Base-by-base conservation (phyloP, 2,329 filamentous ascomycete genomes). In the Pseudogymnoascus sp. region DNA sequence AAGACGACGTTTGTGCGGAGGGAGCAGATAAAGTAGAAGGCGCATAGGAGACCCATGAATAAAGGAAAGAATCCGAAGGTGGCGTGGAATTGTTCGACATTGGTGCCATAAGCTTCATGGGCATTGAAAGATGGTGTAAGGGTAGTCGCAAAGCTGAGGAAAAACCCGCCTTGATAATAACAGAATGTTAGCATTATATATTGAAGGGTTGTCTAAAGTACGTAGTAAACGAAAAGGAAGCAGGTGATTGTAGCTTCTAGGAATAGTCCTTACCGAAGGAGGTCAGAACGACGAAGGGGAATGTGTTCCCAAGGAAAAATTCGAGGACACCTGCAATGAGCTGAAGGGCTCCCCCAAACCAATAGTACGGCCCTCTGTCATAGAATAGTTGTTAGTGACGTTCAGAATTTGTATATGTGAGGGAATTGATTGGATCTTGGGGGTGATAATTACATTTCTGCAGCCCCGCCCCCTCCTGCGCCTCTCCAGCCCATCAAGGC, bases 1-100 rank as follows among this genome's bases (percentile, higher is more conserved):
- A 91, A 90, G 72, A 85, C 80, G 9, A 90, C 63, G 72, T 92
- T 92, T 31, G 88, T 91, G 59, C 89, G 84, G 17, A 91, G 76
- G 0, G 88, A 82, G 75, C 86, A 88, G 71, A 91, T 77, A 60
- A 90, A 75, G 77, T 84, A 91, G 68, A 91, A 72, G 65, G 89
- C 74, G 72, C 82, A 85, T 29, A 90, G 75, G n/a, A 90, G 65
- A 2, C 77, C 84, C 87, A 90, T 89, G 66, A 82, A 82, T 63
- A 90, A 72, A 59, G 85, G 79, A 76, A 87, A 84, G 77, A 88
- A 90, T 26, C 75, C 82, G 60, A 38, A 11, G 31, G 61, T n/a
- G 61, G 40, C 13, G 56, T 60, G 13, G 67, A 42, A 42, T 42
- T 42, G 68, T 10, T 71, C 72, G 46, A 70, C 73, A 44, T 70